Conservation (phyloP, 1,139 yeast genomes). For the Yamadazyma atlantica region DNA sequence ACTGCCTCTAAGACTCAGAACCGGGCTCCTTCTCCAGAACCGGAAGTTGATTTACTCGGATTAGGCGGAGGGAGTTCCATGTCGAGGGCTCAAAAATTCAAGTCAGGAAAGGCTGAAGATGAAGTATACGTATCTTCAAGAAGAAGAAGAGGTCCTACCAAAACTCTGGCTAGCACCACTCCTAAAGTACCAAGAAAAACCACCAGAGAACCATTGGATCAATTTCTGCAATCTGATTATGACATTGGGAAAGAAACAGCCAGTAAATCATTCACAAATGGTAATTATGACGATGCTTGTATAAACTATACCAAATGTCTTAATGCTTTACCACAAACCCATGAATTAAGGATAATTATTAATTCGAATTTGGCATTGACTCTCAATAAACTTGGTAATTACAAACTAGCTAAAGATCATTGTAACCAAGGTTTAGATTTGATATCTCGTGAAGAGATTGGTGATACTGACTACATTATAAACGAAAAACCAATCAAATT, state of each 20-base stretch:
- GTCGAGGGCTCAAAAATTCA: slow-evolving; percentile 22
- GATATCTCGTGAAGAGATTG: slow-evolving; percentile 38
- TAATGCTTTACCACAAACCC: slow-evolving; percentile 59
- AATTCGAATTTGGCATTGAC: slow-evolving; percentile 77
- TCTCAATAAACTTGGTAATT: slow-evolving; percentile 70
- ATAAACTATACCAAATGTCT: slow-evolving; percentile 62
- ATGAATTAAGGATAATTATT: slow-evolving; percentile 67
- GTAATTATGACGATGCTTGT: slow-evolving; percentile 77
- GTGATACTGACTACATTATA: slow-evolving; percentile 21
- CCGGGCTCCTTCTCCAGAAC: slow-evolving; percentile 5
- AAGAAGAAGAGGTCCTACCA: slow-evolving; percentile 13
- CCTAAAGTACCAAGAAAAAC: slow-evolving; percentile 13
- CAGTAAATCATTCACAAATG: slow-evolving; percentile 62
- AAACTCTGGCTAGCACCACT: no score
- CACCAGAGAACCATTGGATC: slow-evolving; percentile 26
- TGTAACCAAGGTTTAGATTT: slow-evolving; percentile 59
- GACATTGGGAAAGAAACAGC: slow-evolving; percentile 62
- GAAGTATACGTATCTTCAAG: slow-evolving; percentile 18
- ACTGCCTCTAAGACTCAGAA: neutral
- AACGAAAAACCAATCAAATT: slow-evolving; percentile 61
- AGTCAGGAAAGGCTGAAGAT: slow-evolving; percentile 11
- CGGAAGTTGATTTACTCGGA: slow-evolving; percentile 28
- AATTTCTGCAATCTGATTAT: slow-evolving; percentile 50
- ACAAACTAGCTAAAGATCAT: slow-evolving; percentile 57
- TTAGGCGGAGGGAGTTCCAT: slow-evolving; percentile 9